Conservation (phyloP, 805 yeast genomes). For the Scheffersomyces coipomensis region DNA sequence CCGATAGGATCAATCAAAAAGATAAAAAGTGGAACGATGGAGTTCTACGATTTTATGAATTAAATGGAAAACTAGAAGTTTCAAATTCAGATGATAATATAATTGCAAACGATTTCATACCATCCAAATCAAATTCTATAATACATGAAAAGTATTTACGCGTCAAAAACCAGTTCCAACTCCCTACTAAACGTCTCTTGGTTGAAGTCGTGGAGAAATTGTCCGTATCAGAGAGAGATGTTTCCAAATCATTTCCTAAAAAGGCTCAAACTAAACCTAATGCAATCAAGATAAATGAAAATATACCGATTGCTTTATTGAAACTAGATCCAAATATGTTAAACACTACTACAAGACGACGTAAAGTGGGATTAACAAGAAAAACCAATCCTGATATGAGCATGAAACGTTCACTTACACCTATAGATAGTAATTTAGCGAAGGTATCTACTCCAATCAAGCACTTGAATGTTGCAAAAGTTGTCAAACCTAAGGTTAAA, state of each 20-base stretch:
- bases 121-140: constrained; percentile 5
- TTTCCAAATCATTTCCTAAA: constrained; percentile 15
- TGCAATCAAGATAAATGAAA: neutral
- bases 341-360: neutral
- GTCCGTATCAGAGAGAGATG: constrained; percentile 37
- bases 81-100: constrained; percentile 33
- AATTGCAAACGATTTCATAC: constrained; percentile 31
- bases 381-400: no score
- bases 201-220: constrained; percentile 27
- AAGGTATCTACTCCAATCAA: no score
- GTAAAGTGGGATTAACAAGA: neutral
- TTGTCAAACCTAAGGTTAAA: no score
- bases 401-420: no score
- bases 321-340: neutral
- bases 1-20: constrained; percentile 44
- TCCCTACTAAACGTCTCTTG: constrained; percentile 25
- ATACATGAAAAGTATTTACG: constrained; percentile 7
- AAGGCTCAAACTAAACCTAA: constrained; percentile 14
- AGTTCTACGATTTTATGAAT: constrained; percentile 39
- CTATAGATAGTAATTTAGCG: no score
- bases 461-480: no score
- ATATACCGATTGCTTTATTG: neutral
- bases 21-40: constrained; percentile 56
- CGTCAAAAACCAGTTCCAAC: constrained; percentile 18
- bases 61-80: constrained; percentile 48